Conservation (phyloP, 148 eudicot species). For the Fagopyrum esculentum region DNA sequence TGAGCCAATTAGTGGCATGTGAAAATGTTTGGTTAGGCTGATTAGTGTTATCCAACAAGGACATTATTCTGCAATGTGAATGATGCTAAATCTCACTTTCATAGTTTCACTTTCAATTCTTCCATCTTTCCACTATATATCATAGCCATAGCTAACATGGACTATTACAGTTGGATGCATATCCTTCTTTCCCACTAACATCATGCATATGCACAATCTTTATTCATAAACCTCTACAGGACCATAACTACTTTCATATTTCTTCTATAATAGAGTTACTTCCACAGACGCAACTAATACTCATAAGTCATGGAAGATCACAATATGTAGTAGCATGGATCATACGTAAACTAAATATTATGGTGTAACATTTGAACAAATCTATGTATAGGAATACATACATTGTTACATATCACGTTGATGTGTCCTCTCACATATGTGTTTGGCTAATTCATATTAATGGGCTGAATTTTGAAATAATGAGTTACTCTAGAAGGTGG, state of each 20-base stretch:
- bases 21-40: not conserved
- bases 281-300: not conserved
- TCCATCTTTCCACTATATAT: slow-evolving; percentile 6
- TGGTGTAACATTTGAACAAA: too few species aligned
- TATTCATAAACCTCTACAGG: not conserved
- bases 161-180: not conserved
- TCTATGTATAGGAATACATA: too few species aligned
- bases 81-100: not conserved
- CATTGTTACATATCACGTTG: too few species aligned
- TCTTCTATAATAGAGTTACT: not conserved
- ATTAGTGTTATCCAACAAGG: slow-evolving; percentile 5
- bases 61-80: not conserved
- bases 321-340: too few species aligned
- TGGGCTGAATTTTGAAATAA: too few species aligned
- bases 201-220: not conserved
- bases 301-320: not conserved
- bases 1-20: not conserved
- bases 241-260: not conserved
- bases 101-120: not conserved
- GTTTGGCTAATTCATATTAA: too few species aligned
- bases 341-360: too few species aligned
- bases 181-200: not conserved
- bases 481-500: too few species aligned
- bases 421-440: too few species aligned
- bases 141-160: not conserved